These are phyloP conservation scores for Amyloporia xantha DNA, from an alignment of 768 basidiomycete species.

Conservation along the genomic window DNA sequence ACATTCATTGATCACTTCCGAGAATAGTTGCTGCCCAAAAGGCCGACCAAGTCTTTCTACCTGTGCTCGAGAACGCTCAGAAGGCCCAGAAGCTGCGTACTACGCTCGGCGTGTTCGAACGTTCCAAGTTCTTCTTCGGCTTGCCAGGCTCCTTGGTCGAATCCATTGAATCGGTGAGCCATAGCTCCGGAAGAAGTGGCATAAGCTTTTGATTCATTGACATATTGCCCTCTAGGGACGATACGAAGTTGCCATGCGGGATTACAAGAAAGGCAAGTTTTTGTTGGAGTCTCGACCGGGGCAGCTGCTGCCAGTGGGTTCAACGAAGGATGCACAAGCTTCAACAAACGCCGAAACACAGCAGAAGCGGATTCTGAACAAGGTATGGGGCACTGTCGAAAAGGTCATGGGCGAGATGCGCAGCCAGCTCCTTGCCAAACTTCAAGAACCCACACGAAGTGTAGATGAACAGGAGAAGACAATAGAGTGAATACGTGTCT, in stretches of 20 bases:
- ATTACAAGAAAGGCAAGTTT: constrained; percentile 96
- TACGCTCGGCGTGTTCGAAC: constrained; percentile 91
- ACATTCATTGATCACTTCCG: not conserved
- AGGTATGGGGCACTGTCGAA: constrained; percentile 93
- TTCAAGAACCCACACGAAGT: constrained; percentile 72
- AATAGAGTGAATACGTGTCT: constrained; percentile 62
- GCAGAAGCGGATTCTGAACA: constrained; percentile 89
- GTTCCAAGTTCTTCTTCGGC: constrained; percentile 98
- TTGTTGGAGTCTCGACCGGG: constrained; percentile 85
- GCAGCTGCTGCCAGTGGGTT: constrained; percentile 69
- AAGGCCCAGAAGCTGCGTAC: constrained; percentile 91
- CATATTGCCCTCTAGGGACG: constrained; percentile 61
- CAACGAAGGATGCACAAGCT: constrained; percentile 48
- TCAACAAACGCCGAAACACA: constrained; percentile 56
- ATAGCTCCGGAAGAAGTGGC: not conserved
- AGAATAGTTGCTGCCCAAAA: constrained; percentile 77
- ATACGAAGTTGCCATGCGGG: constrained; percentile 88
- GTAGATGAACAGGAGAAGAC: constrained; percentile 96
- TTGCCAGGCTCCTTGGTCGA: constrained; percentile 89
- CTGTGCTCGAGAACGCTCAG: constrained; percentile 90
- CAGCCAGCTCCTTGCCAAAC: constrained; percentile 62
- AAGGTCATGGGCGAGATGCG: constrained; percentile 92
- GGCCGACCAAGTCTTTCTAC: constrained; percentile 93
- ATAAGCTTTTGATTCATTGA: not conserved
- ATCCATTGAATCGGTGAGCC: constrained; percentile 76